phyloP scores from a whole-genome alignment of 1,139 yeast genomes.

The Diutina rugosa region DNA sequence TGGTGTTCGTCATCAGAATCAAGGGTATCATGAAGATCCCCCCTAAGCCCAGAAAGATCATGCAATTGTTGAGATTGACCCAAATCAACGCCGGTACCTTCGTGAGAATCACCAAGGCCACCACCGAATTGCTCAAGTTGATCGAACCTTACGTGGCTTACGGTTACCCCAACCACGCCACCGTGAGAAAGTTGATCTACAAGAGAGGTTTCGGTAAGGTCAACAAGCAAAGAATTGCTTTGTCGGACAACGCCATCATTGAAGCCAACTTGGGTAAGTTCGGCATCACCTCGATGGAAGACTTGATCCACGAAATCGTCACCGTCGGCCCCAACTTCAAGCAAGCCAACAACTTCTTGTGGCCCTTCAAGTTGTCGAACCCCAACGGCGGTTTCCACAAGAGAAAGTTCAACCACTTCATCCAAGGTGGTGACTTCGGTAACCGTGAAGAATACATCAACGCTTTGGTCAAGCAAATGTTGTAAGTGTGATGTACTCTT shows the following conservation, averaged over 20 bases:
- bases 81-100: conserved; percentile 98
- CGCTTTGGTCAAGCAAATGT: conserved; percentile 95
- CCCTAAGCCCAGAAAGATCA: conserved; percentile 99
- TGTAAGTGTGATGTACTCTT: conserved; percentile 31
- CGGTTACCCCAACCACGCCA: conserved; percentile 97
- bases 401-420: conserved; percentile 98
- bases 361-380: conserved; percentile 99
- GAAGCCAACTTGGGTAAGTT: conserved; percentile 91
- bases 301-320: conserved; percentile 96
- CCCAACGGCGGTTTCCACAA: conserved; percentile 99
- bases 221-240: conserved; percentile 96
- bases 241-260: conserved; percentile 87
- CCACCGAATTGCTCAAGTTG: conserved; percentile 89
- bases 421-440: conserved; percentile 99
- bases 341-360: conserved; percentile 99
- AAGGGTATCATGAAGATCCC: conserved; percentile 99
- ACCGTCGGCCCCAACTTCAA: conserved; percentile 99
- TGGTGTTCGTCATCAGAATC: conserved; percentile 96
- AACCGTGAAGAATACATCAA: conserved; percentile 99
- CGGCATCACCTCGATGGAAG: conserved; percentile 95
- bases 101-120: conserved; percentile 97
- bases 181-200: conserved; percentile 95
- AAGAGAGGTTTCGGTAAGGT: conserved; percentile 99
- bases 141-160: conserved; percentile 99
- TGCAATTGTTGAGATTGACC: conserved; percentile 94